Percentiles rank a stretch among this genome's conserved stretches.
Evolutionary conservation across 345 rosid species (phyloP).

Genomic region (Citrus glauca): DNA sequence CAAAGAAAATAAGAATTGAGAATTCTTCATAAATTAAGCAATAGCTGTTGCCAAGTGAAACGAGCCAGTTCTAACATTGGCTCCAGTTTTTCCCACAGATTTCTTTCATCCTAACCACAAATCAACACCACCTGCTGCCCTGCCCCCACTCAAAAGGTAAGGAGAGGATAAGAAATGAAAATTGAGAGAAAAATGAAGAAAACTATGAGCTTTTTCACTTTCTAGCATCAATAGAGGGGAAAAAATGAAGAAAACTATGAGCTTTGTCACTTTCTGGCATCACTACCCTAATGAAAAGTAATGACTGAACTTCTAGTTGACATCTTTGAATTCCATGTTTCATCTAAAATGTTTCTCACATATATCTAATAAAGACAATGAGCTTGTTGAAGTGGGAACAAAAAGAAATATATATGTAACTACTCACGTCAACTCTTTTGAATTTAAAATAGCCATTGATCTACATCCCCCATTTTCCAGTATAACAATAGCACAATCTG

Average conservation of each 20-base stretch:
- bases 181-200: background rate
- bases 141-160: background rate
- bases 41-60: background rate
- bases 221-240: too few relatives aligned
- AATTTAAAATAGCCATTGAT: constrained; percentile 80
- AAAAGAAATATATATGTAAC: background rate
- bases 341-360: background rate
- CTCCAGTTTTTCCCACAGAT: background rate
- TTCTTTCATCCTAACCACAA: background rate
- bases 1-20: background rate
- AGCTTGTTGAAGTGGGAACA: background rate
- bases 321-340: background rate
- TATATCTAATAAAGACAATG: background rate
- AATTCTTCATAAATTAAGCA: background rate
- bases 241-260: background rate
- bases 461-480: constrained; percentile 85
- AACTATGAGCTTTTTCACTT: background rate
- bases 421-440: constrained; percentile 79
- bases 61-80: background rate
- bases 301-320: background rate
- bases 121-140: background rate
- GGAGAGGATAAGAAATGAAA: background rate
- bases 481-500: constrained; percentile 89
- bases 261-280: background rate
- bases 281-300: background rate